Conservation (phyloP, 768 basidiomycete genomes). For the Collybia sp. region DNA sequence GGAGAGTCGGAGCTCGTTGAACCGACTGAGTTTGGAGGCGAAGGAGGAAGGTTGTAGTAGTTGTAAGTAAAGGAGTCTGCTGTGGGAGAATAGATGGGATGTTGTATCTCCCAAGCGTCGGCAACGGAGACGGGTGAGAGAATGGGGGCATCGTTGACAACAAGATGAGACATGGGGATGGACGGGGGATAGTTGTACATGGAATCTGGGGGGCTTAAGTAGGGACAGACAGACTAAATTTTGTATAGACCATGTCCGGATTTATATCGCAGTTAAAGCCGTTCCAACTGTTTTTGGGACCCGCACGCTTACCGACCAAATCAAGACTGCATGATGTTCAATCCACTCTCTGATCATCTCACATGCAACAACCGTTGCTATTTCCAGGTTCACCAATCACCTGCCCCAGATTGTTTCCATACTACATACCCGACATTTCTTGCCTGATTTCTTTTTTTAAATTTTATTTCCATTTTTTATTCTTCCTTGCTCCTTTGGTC, state of each 20-base stretch:
- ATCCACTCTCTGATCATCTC: neutral
- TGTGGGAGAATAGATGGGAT: slow-evolving; percentile 44
- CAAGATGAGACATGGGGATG: slow-evolving; percentile 53
- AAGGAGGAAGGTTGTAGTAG: slow-evolving; percentile 46
- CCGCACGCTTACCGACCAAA: neutral
- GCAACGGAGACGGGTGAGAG: slow-evolving; percentile 46
- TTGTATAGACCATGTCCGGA: slow-evolving; percentile 22
- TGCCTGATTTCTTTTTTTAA: no score
- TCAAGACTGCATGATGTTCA: neutral
- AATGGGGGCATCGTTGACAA: slow-evolving; percentile 52
- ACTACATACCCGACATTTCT: no score
- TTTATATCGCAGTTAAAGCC: slow-evolving; percentile 23
- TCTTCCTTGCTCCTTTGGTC: no score
- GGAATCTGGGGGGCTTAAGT: slow-evolving; percentile 12
- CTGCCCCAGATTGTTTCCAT: no score
- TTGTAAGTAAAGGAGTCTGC: slow-evolving; percentile 39
- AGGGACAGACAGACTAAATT: slow-evolving; percentile 19
- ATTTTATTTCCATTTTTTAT: no score
- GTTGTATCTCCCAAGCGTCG: neutral
- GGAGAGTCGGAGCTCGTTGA: slow-evolving; percentile 43
- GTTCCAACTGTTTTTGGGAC: slow-evolving; percentile 3
- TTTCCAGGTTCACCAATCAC: neutral
- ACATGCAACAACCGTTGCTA: neutral
- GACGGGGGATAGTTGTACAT: slow-evolving; percentile 26
- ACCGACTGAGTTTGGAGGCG: slow-evolving; percentile 42